phyloP scores from a whole-genome alignment of 2,329 filamentous ascomycete genomes.

The Chaetomiaceae sp. region DNA sequence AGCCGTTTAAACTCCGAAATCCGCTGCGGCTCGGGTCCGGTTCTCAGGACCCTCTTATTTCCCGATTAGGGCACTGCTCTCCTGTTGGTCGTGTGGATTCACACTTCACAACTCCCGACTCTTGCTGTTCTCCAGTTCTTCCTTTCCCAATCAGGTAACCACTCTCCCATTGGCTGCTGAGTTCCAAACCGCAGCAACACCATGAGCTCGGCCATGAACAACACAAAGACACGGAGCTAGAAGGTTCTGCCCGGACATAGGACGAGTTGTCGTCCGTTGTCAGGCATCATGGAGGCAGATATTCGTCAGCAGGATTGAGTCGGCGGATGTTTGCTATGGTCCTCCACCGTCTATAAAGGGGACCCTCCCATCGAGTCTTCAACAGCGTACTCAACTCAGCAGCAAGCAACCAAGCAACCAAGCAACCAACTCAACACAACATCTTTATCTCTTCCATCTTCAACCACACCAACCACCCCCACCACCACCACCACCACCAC shows the following conservation, averaged over 20 bases:
- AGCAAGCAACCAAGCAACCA: no score
- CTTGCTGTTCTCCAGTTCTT: not conserved
- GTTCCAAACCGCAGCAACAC: not conserved
- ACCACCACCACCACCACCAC: not conserved
- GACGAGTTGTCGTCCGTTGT: not conserved
- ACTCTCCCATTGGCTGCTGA: not conserved
- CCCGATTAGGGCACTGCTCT: slow-evolving; percentile 1
- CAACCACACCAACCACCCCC: not conserved
- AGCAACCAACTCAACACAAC: no score
- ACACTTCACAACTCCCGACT: not conserved
- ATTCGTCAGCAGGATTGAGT: no score
- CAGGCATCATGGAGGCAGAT: no score
- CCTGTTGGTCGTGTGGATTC: not conserved
- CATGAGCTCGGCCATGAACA: not conserved
- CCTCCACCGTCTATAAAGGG: no score
- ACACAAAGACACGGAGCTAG: no score
- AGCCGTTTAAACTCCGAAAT: no score
- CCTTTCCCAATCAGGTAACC: not conserved
- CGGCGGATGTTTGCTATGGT: no score
- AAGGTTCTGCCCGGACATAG: not conserved
- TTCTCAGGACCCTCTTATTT: not conserved
- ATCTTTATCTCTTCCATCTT: no score
- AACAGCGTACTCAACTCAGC: no score
- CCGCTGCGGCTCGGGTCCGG: no score
- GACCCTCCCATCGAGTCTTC: no score